Conservation (phyloP, 495 filamentous ascomycete genomes). For the Hypoxylon fuscum region DNA sequence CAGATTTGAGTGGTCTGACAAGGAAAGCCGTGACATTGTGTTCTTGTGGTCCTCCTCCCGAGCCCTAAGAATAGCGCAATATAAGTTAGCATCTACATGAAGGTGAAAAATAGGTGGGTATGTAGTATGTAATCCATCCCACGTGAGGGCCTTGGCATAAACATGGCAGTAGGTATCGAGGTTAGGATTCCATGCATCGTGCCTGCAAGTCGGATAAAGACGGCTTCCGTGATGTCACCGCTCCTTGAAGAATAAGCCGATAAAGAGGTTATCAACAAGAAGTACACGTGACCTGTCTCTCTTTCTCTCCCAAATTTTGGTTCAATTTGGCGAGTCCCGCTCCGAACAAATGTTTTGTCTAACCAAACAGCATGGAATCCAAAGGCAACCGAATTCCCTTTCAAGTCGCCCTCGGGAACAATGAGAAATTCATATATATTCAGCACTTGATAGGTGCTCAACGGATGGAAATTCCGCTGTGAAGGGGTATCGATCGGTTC, state of each 20-base stretch:
- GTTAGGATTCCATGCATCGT: background rate
- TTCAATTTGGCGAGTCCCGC: background rate
- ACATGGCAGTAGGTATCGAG: too few relatives aligned
- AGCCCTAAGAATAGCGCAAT: conserved; percentile 67
- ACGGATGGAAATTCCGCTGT: background rate
- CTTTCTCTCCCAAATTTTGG: background rate
- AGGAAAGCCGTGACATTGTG: conserved; percentile 89
- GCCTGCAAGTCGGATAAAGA: conserved; percentile 10
- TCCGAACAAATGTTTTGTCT: background rate
- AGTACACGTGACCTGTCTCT: conserved; percentile 25
- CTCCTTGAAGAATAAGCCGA: background rate
- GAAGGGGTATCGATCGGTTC: too few relatives aligned
- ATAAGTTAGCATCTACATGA: conserved; percentile 36
- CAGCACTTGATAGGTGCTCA: too few relatives aligned
- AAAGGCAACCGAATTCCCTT: background rate
- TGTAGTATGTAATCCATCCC: too few relatives aligned
- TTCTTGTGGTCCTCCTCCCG: conserved; percentile 89
- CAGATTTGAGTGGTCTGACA: conserved; percentile 78
- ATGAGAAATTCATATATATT: background rate
- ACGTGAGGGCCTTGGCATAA: too few relatives aligned
- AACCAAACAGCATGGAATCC: conserved; percentile 4
- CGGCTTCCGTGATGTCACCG: conserved; percentile 30
- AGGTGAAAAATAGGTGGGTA: background rate
- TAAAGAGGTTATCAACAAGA: conserved; percentile 20
- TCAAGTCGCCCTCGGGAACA: background rate